These are phyloP conservation scores for Gypsophila paniculata DNA, from an alignment of 179 eudicot genomes.

Conservation along the genomic window DNA sequence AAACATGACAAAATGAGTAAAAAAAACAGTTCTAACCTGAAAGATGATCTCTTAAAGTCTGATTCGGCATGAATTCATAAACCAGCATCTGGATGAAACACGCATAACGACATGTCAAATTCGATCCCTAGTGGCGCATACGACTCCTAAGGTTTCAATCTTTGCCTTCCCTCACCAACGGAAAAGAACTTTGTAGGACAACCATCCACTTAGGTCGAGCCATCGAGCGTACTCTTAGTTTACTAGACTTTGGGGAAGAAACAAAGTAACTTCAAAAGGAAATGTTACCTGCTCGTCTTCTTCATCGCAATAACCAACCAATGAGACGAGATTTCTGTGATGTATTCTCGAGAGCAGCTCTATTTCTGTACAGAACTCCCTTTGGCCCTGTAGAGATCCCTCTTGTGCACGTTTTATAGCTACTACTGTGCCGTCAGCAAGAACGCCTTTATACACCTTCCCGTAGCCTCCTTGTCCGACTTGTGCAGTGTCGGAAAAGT, in stretches of 20 bases:
- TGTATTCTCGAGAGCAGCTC: slow-evolving; percentile 73
- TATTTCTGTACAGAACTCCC: slow-evolving; percentile 71
- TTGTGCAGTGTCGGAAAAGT: slow-evolving; percentile 43
- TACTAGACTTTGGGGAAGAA: neutral
- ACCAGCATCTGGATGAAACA: slow-evolving; percentile 61
- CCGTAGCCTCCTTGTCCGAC: slow-evolving; percentile 91
- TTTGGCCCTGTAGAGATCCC: slow-evolving; percentile 78
- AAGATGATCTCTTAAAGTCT: slow-evolving; percentile 60
- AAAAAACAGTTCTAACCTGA: slow-evolving; percentile 38
- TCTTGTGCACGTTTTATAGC: slow-evolving; percentile 84
- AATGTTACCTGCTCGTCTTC: slow-evolving; percentile 71
- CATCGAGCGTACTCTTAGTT: neutral
- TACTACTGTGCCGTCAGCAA: slow-evolving; percentile 54
- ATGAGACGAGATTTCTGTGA: slow-evolving; percentile 71
- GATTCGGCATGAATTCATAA: slow-evolving; percentile 81
- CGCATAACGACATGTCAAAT: slow-evolving; percentile 5
- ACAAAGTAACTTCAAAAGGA: neutral
- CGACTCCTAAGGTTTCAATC: neutral
- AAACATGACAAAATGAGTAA: neutral
- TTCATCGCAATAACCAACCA: slow-evolving; percentile 74
- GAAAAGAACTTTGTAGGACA: neutral
- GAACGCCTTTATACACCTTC: slow-evolving; percentile 61
- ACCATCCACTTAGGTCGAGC: neutral
- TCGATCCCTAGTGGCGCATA: neutral
- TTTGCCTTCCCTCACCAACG: neutral